Conservation (phyloP, 805 yeast species). For the Spathaspora arborariae region DNA sequence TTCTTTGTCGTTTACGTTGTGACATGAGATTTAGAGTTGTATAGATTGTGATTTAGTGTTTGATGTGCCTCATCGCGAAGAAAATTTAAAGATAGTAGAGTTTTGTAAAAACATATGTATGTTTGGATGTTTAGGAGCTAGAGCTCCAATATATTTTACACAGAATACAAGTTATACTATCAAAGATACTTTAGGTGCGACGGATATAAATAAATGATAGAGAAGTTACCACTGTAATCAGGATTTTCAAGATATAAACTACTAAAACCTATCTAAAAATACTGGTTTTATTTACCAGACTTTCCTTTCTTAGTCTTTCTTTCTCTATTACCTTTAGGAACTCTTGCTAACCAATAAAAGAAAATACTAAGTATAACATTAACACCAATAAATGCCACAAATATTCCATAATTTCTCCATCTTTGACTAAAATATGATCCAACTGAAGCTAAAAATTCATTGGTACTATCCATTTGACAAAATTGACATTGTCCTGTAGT, state of each 20-base stretch:
- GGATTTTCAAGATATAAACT: too few species aligned
- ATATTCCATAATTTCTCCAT: constrained; percentile 66
- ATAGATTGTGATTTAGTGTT: neutral
- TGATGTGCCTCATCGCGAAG: neutral
- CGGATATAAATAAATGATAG: too few species aligned
- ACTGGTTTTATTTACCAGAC: too few species aligned
- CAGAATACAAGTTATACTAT: too few species aligned
- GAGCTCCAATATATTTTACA: too few species aligned
- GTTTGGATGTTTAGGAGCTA: neutral
- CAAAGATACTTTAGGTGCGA: too few species aligned
- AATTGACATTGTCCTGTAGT: constrained; percentile 49
- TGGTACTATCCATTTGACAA: constrained; percentile 57
- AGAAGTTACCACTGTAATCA: too few species aligned
- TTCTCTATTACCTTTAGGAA: constrained; percentile 57
- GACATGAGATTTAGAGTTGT: neutral
- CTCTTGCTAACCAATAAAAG: constrained; percentile 65
- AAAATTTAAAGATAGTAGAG: neutral
- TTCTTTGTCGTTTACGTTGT: constrained; percentile 38
- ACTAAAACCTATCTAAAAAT: too few species aligned
- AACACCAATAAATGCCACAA: constrained; percentile 33
- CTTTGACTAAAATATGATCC: constrained; percentile 46
- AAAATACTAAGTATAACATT: constrained; percentile 29
- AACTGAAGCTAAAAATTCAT: constrained; percentile 50
- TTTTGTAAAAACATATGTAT: neutral
- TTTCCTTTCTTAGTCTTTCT: too few species aligned